Base-by-base conservation (phyloP, 2,329 filamentous ascomycete species). In the Sporothrix variecibatus region DNA sequence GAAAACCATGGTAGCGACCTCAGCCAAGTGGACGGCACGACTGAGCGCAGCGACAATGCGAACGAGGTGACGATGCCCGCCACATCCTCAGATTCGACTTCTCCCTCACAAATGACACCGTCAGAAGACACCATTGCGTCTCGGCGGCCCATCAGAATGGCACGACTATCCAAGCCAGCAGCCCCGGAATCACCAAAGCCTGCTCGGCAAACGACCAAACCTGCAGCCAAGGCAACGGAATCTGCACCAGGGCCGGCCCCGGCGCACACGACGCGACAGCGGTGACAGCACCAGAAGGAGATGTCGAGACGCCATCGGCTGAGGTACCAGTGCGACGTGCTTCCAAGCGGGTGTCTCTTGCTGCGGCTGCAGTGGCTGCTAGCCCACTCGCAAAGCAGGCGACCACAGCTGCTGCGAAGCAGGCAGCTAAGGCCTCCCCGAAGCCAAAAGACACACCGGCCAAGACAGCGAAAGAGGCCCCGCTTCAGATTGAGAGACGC, bases 401-500 rank as follows among this genome's bases (percentile, higher is more conserved):
- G 46, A 26, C 53, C 9, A 28, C 69, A 1, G 1, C 71, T 1
- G 15, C 58, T n/a, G 53, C 65, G 28, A 72, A 23, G 17, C 31
- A 67, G 4, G 34, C 62, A 8, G 38, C 28, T 8, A 74, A 70
- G 51, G 17, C 53, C 3, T 11, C 53, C 1, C 40, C 74, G 3
- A 73, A 73, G 20, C 12, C 56, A 8, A 62, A 58, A 9, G 38
- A 53, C n/a, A n/a, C 26, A 40, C 5, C 62, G 6, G 3, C 62
- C 17, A 40, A 43, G 15, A n/a, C 46, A 8, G 8, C 38, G 6
- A 43, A 43, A n/a, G 64, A 51, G 1, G 43, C 34, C 17, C 38
- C 43, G 2, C 6, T 71, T 6, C 38, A 56, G 6, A 43, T 58
- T 0, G 71, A 74, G 46, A 60, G 81, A 75, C 86, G 86, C 71